Evolutionary conservation across 1,139 yeast species (phyloP), one percentile per base, ranked within the genome.

Genomic region (Spencermartinsiella ligniputridi): DNA sequence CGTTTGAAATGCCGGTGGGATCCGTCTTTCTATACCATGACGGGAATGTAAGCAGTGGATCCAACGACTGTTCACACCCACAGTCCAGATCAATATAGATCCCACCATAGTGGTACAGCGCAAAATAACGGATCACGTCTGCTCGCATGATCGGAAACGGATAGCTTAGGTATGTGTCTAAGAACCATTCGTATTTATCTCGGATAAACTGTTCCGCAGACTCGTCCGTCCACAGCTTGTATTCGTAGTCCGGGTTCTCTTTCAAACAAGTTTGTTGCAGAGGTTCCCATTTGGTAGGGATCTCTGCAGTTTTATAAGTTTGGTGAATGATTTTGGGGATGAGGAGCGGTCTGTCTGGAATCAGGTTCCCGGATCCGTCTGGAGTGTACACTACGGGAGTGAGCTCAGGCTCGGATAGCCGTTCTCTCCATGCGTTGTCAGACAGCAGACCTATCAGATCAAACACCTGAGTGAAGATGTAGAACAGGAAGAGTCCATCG

Each of bases 1-100:
- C 96, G 64, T 89, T 89, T n/a, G 96, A 86, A 42, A 89, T 81
- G 45, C 97, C 97, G 0, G 95, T 83, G 25, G 97, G 97, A 5
- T 78, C 69, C 0, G 97, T 89, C 62, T 86, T 86, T 51, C 97
- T 74, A 19, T 85, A 86, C 70, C 87, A 87, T 1, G 95, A 95
- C 0, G 95, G 89, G 5, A 78, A 85, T 1, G 85, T 75, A 49
- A 89, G 73, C 48, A 90, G 68, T 0, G 95, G 94, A 61, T 89
- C 96, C 53, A 89, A 70, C 48, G 74, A 74, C 49, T 89, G 71
- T 52, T 77, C 76, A 64, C 96, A 88, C 3, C 92, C 96, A 62
- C 86, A 95, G 60, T 89, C 97, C 55, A 89, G 71, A 66, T 89
- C 97, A 52, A 89, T 81, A 66, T 89, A 89, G 37, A 90, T 74